Base-by-base conservation (phyloP, 75 land plant species). In the Larix kaempferi region DNA sequence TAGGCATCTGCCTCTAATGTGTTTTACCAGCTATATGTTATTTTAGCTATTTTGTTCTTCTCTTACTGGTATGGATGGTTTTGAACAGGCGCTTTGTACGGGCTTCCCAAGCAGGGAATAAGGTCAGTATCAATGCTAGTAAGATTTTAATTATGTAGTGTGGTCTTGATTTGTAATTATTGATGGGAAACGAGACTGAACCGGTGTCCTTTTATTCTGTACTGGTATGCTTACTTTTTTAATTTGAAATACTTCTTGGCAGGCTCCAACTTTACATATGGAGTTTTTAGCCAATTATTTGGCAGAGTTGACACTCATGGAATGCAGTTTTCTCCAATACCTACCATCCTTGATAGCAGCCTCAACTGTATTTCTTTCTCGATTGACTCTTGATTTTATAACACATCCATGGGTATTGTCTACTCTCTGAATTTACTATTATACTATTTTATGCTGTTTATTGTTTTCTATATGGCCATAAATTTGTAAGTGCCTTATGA, bases 261-360 rank as follows among this genome's bases (percentile, higher is more conserved):
- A 90, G 95, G 54, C 33, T 12, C 74, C 89, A 17, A 78, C 66
- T 29, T 59, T 92, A 73, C 78, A 86, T 56, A 54, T 88, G 71
- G 92, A 90, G 69, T 88, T 82, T 23, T 26, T 92, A 62, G 77
- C 85, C 3, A 74, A 80, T 49, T 92, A 86, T 37, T 82, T 92
- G 23, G 88, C 92, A 19, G 94, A 92, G 79, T 72, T 92, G 22
- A 82, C 88, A 67, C 74, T 92, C 74, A 26, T 90, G 52, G 90
- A 92, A 10, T 92, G 88, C 79, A 77, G 69, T 3, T 90, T 87
- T 67, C 74, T 92, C 0, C 57, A 75, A 74, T 88, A 86, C 76
- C 62, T 90, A 37, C 94, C 94, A 5, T 92, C 96, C 29, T 17
- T 86, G 64, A 77, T 93, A 79, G 96, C 96, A 79, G 91, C 94